Evolutionary conservation across 768 basidiomycete species (phyloP).

Genomic region (Cubamyces lactineus): DNA sequence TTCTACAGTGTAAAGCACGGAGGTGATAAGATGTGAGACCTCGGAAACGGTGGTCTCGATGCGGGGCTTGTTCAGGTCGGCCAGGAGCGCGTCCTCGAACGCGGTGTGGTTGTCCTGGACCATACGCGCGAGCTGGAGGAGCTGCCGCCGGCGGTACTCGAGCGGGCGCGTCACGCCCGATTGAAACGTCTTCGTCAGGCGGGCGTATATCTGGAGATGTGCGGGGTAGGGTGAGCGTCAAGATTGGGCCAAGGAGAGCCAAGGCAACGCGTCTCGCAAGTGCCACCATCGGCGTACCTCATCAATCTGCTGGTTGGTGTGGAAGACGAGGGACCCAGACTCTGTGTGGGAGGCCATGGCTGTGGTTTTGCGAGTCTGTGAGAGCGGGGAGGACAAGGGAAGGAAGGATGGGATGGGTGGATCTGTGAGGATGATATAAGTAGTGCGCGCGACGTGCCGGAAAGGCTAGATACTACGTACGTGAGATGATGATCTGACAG

Average conservation of each 20-base stretch:
- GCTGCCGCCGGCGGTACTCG: conserved; percentile 64
- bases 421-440: background rate
- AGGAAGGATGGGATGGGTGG: background rate
- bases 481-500: background rate
- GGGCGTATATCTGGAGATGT: conserved; percentile 37
- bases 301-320: conserved; percentile 10
- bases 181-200: conserved; percentile 52
- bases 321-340: conserved; percentile 2
- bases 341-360: background rate
- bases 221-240: background rate
- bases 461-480: background rate
- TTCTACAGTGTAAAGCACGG: conserved; percentile 45
- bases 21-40: conserved; percentile 46
- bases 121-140: conserved; percentile 63
- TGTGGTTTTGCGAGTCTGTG: background rate
- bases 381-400: background rate
- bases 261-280: background rate
- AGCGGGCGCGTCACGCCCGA: conserved; percentile 53
- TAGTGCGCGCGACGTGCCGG: background rate
- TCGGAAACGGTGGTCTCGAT: conserved; percentile 41
- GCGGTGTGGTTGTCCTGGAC: conserved; percentile 62
- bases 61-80: conserved; percentile 33
- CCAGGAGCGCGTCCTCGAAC: conserved; percentile 48
- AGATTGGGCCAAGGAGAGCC: background rate
- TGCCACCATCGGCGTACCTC: conserved; percentile 4